phyloP scores from a whole-genome alignment of 768 basidiomycete genomes.

The Termitomyces sp. region DNA sequence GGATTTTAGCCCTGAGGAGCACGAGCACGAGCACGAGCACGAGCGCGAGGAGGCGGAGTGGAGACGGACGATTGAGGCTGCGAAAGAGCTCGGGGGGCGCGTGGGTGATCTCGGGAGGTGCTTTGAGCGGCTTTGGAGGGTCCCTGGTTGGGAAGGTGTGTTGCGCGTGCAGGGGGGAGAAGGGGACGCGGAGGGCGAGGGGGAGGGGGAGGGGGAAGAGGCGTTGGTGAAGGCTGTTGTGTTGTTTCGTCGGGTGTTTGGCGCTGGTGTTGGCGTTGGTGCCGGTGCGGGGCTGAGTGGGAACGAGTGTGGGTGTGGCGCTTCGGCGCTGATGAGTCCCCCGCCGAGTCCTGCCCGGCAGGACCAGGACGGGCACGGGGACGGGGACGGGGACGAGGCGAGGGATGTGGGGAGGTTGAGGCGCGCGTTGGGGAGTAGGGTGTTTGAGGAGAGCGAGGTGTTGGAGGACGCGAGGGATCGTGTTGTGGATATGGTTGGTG shows the following conservation, averaged over 20 bases:
- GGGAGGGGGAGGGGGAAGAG: constrained; percentile 38
- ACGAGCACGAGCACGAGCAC: constrained; percentile 24
- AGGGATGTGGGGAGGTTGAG: constrained; percentile 40
- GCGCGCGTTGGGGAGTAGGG: constrained; percentile 45
- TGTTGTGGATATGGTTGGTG: constrained; percentile 67
- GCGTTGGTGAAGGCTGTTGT: constrained; percentile 54
- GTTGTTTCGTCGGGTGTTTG: constrained; percentile 59
- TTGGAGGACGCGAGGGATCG: constrained; percentile 73
- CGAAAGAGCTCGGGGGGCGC: constrained; percentile 57
- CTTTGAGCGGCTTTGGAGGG: constrained; percentile 54
- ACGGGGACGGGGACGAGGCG: constrained; percentile 12
- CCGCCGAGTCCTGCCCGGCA: too few relatives aligned
- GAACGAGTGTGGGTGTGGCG: too few relatives aligned
- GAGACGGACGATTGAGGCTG: constrained; percentile 45
- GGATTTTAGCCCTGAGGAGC: not conserved
- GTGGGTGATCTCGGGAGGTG: constrained; percentile 46
- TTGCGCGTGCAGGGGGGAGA: constrained; percentile 25
- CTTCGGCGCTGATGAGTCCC: too few relatives aligned
- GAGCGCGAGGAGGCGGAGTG: constrained; percentile 20
- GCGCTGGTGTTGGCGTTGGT: constrained; percentile 11
- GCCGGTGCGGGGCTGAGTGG: too few relatives aligned
- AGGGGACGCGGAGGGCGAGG: constrained; percentile 27
- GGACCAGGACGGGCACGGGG: not conserved
- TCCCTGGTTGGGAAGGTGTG: constrained; percentile 1
- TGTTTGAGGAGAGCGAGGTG: constrained; percentile 29